These are phyloP conservation scores for Neurospora sp. DNA, from an alignment of 495 filamentous ascomycete genomes.

Conservation along the genomic window DNA sequence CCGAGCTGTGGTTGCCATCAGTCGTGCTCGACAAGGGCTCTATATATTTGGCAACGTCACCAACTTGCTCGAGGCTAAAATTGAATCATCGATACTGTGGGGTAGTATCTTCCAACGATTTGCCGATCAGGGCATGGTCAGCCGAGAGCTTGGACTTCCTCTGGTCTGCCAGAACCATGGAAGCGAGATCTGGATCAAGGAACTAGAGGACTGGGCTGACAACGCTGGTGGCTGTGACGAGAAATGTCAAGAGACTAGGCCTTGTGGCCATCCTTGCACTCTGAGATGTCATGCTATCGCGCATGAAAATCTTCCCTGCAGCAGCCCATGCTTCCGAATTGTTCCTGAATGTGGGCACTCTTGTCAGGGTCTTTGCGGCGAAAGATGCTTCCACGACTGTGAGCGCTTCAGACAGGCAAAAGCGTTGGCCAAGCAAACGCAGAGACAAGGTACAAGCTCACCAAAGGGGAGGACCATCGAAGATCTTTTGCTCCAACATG, in stretches of 20 bases:
- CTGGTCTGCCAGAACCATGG: conserved; percentile 31
- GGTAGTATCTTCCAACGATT: conserved; percentile 24
- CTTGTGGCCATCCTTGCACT: conserved; percentile 34
- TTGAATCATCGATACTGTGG: conserved; percentile 32
- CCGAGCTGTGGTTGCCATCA: conserved; percentile 78
- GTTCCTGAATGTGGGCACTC: conserved; percentile 54
- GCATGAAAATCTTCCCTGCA: conserved; percentile 54
- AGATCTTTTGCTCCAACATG: not conserved
- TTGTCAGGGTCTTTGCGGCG: conserved; percentile 31
- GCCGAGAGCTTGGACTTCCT: conserved; percentile 19
- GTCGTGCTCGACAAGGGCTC: conserved; percentile 73
- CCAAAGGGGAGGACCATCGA: not conserved
- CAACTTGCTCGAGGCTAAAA: conserved; percentile 32
- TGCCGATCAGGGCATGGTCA: conserved; percentile 11
- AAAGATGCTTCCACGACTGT: conserved; percentile 28
- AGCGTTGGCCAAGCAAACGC: not conserved
- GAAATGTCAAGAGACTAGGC: conserved; percentile 34
- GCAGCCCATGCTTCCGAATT: conserved; percentile 43
- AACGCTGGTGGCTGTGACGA: conserved; percentile 49
- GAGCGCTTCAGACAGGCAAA: not conserved
- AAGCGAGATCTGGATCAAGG: conserved; percentile 24
- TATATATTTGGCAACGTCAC: conserved; percentile 78
- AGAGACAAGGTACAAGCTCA: not conserved
- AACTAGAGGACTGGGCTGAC: conserved; percentile 44
- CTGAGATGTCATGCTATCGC: conserved; percentile 42